Percentiles rank a stretch among this genome's conserved stretches.
These are phyloP conservation scores for Fraxinus latifolia DNA, from an alignment of 305 asterid genomes.

Conservation along the genomic window DNA sequence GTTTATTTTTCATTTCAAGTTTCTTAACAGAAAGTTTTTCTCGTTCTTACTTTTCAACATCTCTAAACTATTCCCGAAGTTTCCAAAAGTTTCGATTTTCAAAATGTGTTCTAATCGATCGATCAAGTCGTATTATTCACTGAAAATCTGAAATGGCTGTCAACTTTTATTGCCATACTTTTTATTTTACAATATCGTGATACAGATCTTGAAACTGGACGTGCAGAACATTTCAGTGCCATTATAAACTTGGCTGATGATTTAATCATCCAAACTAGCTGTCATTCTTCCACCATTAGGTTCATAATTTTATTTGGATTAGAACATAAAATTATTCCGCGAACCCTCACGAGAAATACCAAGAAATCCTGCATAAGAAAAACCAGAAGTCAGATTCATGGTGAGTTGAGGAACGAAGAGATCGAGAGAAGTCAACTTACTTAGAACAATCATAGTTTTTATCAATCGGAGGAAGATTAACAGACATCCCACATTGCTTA, in stretches of 20 bases:
- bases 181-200: neutral
- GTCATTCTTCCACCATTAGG: neutral
- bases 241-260: neutral
- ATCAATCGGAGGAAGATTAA: constrained; percentile 20
- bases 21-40: neutral
- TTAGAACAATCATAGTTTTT: constrained; percentile 20
- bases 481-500: constrained; percentile 21
- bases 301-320: neutral
- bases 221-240: neutral
- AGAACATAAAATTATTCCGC: neutral
- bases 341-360: neutral
- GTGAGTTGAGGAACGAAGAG: neutral
- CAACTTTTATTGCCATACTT: neutral
- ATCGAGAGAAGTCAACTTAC: neutral
- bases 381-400: neutral
- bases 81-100: neutral
- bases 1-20: neutral
- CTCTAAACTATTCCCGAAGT: neutral
- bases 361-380: constrained; percentile 1
- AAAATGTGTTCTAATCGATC: neutral
- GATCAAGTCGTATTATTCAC: neutral
- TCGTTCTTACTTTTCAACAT: neutral
- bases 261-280: neutral
- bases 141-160: neutral
- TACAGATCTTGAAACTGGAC: neutral